Evolutionary conservation across 768 basidiomycete species (phyloP).

Genomic region (Kwoniella botswanensis): DNA sequence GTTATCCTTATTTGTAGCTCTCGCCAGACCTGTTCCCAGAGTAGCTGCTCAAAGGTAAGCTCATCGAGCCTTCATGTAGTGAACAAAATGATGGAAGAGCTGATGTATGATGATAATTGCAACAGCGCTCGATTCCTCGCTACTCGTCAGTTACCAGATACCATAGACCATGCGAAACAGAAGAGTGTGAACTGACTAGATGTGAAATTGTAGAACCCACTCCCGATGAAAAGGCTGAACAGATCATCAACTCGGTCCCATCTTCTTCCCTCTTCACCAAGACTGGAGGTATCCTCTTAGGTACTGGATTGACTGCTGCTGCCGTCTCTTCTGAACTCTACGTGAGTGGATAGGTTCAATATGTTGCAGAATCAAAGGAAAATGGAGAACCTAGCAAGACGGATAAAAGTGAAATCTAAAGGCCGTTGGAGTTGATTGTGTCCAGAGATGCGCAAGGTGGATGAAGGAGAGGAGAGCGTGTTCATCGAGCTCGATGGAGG

Average conservation of each 20-base stretch:
- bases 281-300: conserved; percentile 88
- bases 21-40: conserved; percentile 33
- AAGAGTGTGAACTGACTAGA: too few relatives aligned
- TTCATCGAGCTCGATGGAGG: too few relatives aligned
- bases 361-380: background rate
- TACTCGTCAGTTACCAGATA: conserved; percentile 26
- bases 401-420: background rate
- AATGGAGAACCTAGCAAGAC: background rate
- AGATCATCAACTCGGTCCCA: conserved; percentile 88
- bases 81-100: too few relatives aligned
- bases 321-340: conserved; percentile 98
- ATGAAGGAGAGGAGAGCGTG: background rate
- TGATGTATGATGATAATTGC: too few relatives aligned
- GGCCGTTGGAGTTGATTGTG: background rate
- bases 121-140: conserved; percentile 37
- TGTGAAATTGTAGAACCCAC: conserved; percentile 62
- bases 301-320: conserved; percentile 82
- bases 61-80: too few relatives aligned
- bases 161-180: too few relatives aligned
- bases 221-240: conserved; percentile 82
- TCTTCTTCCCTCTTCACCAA: conserved; percentile 81
- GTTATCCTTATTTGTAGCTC: conserved; percentile 19
- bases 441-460: background rate
- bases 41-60: conserved; percentile 32
- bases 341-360: conserved; percentile 57